phyloP scores from a whole-genome alignment of 2,329 filamentous ascomycete species.

The Fusarium tricinctum region DNA sequence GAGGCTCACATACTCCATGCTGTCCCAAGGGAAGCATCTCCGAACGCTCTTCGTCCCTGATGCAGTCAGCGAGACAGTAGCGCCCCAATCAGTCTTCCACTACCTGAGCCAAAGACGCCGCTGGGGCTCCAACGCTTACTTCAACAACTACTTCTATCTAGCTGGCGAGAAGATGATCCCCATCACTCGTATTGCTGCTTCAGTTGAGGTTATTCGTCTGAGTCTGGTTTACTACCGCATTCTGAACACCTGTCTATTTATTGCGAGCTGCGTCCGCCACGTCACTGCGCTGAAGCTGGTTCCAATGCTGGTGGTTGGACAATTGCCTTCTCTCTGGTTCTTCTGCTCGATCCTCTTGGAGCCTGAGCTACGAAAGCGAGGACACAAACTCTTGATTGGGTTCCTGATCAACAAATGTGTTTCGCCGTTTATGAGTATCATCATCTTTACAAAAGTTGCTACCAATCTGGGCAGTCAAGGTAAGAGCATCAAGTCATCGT shows the following conservation, averaged over 20 bases:
- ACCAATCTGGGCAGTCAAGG: slow-evolving; percentile 42
- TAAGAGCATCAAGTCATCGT: neutral
- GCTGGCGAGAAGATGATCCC: slow-evolving; percentile 57
- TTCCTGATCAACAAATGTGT: slow-evolving; percentile 42
- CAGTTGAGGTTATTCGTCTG: slow-evolving; percentile 51
- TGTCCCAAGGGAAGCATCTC: slow-evolving; percentile 40
- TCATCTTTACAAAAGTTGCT: slow-evolving; percentile 47
- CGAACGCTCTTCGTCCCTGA: slow-evolving; percentile 52
- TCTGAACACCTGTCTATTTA: slow-evolving; percentile 52
- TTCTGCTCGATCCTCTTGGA: slow-evolving; percentile 39
- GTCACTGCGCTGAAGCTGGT: slow-evolving; percentile 31
- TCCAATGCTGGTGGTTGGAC: slow-evolving; percentile 39
- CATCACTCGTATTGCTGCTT: slow-evolving; percentile 51
- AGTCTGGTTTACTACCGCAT: slow-evolving; percentile 55
- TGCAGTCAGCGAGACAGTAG: slow-evolving; percentile 54
- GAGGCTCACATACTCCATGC: slow-evolving; percentile 43
- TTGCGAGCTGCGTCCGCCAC: slow-evolving; percentile 28
- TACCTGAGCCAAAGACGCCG: slow-evolving; percentile 53
- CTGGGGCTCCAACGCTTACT: slow-evolving; percentile 55
- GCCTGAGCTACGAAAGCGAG: slow-evolving; percentile 27
- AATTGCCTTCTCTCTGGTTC: slow-evolving; percentile 39
- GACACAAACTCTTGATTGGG: slow-evolving; percentile 37
- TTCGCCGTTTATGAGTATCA: slow-evolving; percentile 40
- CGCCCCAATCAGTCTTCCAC: slow-evolving; percentile 53
- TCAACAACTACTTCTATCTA: slow-evolving; percentile 55